Percentiles rank a stretch among this genome's conserved stretches.
Evolutionary conservation across 164 flowering plant species (phyloP).

Genomic region (Cinnamomum micranthum): DNA sequence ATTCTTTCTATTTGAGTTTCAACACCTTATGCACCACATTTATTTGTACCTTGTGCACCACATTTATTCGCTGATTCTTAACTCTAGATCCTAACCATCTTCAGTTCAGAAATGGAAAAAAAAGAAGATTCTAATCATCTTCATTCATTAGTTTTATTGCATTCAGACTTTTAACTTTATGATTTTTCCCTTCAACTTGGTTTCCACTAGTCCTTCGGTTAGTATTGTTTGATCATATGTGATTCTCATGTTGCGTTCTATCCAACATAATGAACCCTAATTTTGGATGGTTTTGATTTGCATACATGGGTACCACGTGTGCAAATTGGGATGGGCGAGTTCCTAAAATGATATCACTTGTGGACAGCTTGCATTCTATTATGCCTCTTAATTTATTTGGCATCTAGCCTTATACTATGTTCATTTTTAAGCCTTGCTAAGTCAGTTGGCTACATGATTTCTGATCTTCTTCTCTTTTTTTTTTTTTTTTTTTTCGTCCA

Average conservation of each 20-base stretch:
- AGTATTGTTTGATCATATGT: not conserved
- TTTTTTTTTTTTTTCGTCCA: too few species aligned
- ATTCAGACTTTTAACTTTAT: not conserved
- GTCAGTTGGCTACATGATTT: slow-evolving; percentile 1
- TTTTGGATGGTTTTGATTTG: not conserved
- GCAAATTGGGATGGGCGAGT: not conserved
- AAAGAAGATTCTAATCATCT: not conserved
- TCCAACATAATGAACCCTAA: not conserved
- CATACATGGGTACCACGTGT: not conserved
- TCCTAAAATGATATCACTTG: not conserved
- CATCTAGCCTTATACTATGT: too few species aligned
- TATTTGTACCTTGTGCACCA: too few species aligned
- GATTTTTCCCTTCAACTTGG: not conserved
- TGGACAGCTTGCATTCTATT: not conserved
- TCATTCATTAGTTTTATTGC: not conserved
- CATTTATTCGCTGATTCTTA: too few species aligned
- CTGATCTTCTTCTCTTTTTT: not conserved
- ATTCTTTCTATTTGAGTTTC: too few species aligned
- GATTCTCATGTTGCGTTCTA: not conserved
- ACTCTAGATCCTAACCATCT: too few species aligned
- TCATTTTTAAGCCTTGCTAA: too few species aligned
- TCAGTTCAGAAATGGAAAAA: not conserved
- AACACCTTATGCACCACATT: too few species aligned
- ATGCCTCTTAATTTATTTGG: not conserved
- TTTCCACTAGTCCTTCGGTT: not conserved